Percentiles rank a stretch among this genome's conserved stretches.
These are phyloP conservation scores for Strobilomyces dryophilus DNA, from an alignment of 768 basidiomycete species.

Conservation along the genomic window DNA sequence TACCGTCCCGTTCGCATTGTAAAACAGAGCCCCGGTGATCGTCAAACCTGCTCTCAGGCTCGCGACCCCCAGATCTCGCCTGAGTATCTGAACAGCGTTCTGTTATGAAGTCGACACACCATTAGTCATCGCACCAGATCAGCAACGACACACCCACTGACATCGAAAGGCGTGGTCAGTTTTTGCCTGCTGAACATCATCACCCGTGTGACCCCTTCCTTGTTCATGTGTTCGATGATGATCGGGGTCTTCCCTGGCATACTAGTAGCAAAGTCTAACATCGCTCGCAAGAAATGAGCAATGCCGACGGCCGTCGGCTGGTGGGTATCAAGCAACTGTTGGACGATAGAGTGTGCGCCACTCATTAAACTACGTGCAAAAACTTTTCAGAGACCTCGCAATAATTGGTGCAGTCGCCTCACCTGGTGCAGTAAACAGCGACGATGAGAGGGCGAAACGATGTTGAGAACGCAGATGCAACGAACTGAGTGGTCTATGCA, in stretches of 20 bases:
- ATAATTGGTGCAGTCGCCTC: neutral
- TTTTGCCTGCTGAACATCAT: conserved; percentile 12
- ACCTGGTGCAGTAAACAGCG: neutral
- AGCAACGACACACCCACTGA: neutral
- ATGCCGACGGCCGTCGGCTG: conserved; percentile 27
- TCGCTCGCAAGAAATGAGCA: conserved; percentile 50
- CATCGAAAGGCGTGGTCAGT: neutral
- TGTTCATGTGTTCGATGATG: conserved; percentile 4
- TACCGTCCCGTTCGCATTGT: conserved; percentile 2
- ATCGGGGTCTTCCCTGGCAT: neutral
- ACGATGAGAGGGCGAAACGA: conserved; percentile 17
- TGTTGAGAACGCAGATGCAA: neutral
- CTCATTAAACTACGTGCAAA: conserved; percentile 1
- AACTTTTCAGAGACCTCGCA: neutral
- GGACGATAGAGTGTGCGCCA: conserved; percentile 2
- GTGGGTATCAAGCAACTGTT: conserved; percentile 1
- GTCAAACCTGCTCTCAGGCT: neutral
- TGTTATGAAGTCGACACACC: neutral
- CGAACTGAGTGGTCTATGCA: too few species aligned
- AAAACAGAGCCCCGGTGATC: conserved; percentile 7
- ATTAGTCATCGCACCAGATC: neutral
- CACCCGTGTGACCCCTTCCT: neutral
- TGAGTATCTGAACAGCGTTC: neutral
- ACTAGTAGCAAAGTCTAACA: conserved; percentile 29
- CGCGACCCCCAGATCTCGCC: neutral